Evolutionary conservation across 2,329 filamentous ascomycete species (phyloP), one percentile per base, ranked within the genome.

Genomic region (Penicillium psychrosexuale): DNA sequence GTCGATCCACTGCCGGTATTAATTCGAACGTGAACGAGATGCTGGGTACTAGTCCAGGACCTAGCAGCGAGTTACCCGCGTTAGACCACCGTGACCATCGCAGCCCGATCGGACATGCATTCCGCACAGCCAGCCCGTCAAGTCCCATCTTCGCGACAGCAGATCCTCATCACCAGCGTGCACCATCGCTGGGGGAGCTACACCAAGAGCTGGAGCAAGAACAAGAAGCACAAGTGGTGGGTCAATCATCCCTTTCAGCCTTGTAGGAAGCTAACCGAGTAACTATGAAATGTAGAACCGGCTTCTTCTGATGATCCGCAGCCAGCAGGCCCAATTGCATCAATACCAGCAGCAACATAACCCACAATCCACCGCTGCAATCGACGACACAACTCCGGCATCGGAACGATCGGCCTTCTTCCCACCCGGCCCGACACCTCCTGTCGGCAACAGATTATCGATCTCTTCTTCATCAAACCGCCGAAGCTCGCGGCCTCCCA

Each of bases 141-240:
- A 76, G 72, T 50, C 70, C 75, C 37, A 64, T 72, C 28, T 72
- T 77, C 42, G 70, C 71, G 42, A 76, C 73, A 11, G 76, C 74
- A 22, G 76, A 78, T 61, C 76, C 76, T 17, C 75, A 78, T 58
- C 77, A 79, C 42, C 77, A 79, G 42, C 73, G 78, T 9, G 68
- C 77, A 24, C 77, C 77, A 6, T 79, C 76, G 30, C 59, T 80
- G 31, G 78, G 78, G 24, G 77, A 80, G 61, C 66, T 80, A 30
- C 78, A 80, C 62, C 78, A 80, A 59, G 77, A 79, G 57, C 60
- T 80, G 42, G 78, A 80, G 59, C 76, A 80, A 61, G 78, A 80
- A 59, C 78, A 80, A 59, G 78, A 80, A 65, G 77, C 76, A 15
- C 78, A 80, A 70, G 78, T 80, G 65, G 76, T 78, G 69, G 57